Evolutionary conservation across 228 moss, liverwort and hornwort species (phyloP), one percentile per base, ranked within the genome.

Genomic region (Sphagnum fallax): DNA sequence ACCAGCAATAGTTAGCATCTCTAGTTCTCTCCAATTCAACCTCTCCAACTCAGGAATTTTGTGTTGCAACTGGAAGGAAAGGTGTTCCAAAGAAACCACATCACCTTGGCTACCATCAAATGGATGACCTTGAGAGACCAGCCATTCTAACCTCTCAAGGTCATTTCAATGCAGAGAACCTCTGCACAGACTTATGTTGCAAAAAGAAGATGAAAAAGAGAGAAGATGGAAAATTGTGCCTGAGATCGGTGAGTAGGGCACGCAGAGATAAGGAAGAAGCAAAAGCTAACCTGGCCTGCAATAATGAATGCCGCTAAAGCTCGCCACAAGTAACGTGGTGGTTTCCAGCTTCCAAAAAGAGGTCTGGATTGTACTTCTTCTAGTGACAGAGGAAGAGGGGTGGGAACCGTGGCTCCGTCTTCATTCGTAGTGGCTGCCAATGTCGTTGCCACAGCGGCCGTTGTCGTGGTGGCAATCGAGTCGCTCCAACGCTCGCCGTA

Each of bases 241-340:
- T 32, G 32, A 32, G 32, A 32, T 32, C 32, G 32, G 32, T 32
- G 32, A 32, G 32, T 2, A 32, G 32, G 32, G 32, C 10, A 50
- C n/a, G 47, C 8, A 5, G 60, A 16, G 48, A 70, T 15, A 60
- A 16, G 48, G n/a, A 49, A 0, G 16, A 52, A 68, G 11, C 13
- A 49, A 55, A 8, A 55, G 55, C 18, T 8, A 69, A 90, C 95
- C 95, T 98, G 98, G 60, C 98, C 98, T 52, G 98, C 94, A 74
- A 98, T 84, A 16, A 93, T 77, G 70, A 93, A 83, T 65, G 87
- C 90, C 53, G 94, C 93, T 60, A 98, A 85, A 49, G 98, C 89
- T 73, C 98, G 83, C 91, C 93, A 98, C 48, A 93, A 72, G 76
- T 98, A 98, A 64, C 85, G 87, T 52, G 98, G 98, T 49, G 93